These are phyloP conservation scores for Mycena citricolor DNA, from an alignment of 1,284 basidiomycete genomes.

Conservation along the genomic window DNA sequence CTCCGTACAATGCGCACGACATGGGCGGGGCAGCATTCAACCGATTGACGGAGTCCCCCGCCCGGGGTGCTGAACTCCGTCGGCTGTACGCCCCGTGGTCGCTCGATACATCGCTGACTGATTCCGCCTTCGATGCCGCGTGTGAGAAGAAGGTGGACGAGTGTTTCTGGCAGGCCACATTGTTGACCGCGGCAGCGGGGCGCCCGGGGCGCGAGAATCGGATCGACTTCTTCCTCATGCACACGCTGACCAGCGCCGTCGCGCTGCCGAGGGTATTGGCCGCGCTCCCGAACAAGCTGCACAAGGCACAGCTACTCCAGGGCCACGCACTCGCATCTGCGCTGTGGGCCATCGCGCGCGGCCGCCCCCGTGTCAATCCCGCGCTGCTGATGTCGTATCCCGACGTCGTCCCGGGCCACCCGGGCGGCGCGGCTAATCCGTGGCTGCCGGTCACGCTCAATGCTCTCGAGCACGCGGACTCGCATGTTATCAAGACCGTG, in stretches of 20 bases:
- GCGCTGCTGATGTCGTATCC: slow-evolving; percentile 53
- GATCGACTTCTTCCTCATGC: slow-evolving; percentile 75
- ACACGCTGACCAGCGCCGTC: slow-evolving; percentile 60
- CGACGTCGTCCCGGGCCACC: slow-evolving; percentile 24
- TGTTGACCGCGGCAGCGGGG: slow-evolving; percentile 55
- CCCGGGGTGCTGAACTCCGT: slow-evolving; percentile 45
- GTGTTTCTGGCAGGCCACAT: slow-evolving; percentile 48
- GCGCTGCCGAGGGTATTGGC: slow-evolving; percentile 56
- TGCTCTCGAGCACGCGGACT: slow-evolving; percentile 55
- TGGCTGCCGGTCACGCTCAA: slow-evolving; percentile 62
- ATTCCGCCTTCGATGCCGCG: slow-evolving; percentile 32
- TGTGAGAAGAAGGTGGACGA: slow-evolving; percentile 52
- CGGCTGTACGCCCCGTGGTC: slow-evolving; percentile 51
- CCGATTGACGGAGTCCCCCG: slow-evolving; percentile 37
- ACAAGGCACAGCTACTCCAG: slow-evolving; percentile 49
- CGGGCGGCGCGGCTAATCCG: slow-evolving; percentile 42
- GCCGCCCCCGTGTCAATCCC: slow-evolving; percentile 58
- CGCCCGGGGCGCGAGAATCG: slow-evolving; percentile 34
- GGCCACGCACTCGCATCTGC: slow-evolving; percentile 47
- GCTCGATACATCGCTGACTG: slow-evolving; percentile 35
- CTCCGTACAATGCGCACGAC: slow-evolving; percentile 51
- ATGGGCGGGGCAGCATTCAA: slow-evolving; percentile 37
- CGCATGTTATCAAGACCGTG: slow-evolving; percentile 64
- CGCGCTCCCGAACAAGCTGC: slow-evolving; percentile 35
- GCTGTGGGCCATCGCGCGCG: slow-evolving; percentile 47